Evolutionary conservation across 768 basidiomycete genomes (phyloP), one percentile per base, ranked within the genome.

Genomic region (Amanita rimosa): DNA sequence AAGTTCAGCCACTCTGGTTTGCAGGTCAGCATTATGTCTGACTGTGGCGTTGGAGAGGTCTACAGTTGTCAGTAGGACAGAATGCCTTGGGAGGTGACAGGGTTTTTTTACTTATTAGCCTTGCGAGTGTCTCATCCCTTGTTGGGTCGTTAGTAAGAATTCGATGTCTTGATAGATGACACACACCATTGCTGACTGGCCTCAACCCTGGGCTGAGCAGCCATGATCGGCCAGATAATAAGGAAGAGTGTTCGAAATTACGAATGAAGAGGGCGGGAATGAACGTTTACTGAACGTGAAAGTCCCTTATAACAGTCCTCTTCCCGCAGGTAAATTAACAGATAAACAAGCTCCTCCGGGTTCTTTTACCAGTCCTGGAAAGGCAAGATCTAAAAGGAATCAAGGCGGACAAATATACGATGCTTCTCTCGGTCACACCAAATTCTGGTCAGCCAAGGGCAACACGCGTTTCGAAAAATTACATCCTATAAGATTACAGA

Each of bases 71-170:
- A 39, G 48, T 38, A 45, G 37, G 51, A 24, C 11, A 41, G 34
- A 17, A 24, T 35, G 46, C 9, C 38, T 13, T 47, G 37, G 29
- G 50, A 44, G 26, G 50, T 46, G 27, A 52, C 33, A 24, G 47
- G 46, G 42, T 19, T 42, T 50, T 57, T 27, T 47, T 62, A 85
- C 83, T 75, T 61, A 81, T 61, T 55, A 86, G 67, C 56, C 75
- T 73, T 46, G 69, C 69, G 52, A 86, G 67, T 49, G 79, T 73
- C 43, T 83, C 81, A 59, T 84, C 82, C 83, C 83, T 83, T 27
- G 31, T 45, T 38, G 36, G 53, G 55, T 55, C 55, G 55, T 40
- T 14, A 48, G 49, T 46, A 34, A 42, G 39, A 53, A 49, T 55
- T 37, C 43, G 55, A 44, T 36, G 29, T 26, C 29, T 37, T 21